Conservation (phyloP, 2,329 filamentous ascomycete species). For the Scopulariopsis brevicaulis region DNA sequence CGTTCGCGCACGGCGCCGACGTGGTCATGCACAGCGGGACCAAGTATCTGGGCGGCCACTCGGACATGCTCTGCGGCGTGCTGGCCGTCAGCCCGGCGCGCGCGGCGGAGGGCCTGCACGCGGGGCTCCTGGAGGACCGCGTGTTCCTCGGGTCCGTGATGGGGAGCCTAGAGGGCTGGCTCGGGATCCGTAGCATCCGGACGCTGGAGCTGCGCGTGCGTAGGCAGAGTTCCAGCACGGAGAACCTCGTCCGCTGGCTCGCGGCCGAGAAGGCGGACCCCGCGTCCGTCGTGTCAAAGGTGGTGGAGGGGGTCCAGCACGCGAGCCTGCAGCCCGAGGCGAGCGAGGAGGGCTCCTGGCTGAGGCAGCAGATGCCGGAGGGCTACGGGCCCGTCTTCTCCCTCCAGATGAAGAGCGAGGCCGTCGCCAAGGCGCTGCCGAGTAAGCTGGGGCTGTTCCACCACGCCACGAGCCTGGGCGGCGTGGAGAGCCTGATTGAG, state of each 20-base stretch:
- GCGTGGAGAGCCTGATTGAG: constrained; percentile 92
- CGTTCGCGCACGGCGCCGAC: constrained; percentile 72
- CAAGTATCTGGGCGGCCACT: constrained; percentile 95
- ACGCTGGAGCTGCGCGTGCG: constrained; percentile 76
- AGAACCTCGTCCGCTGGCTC: constrained; percentile 62
- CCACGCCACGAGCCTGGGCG: constrained; percentile 87
- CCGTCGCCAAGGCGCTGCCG: constrained; percentile 57
- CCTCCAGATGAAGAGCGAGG: constrained; percentile 50
- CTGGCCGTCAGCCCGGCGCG: constrained; percentile 49
- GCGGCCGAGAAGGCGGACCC: constrained; percentile 28
- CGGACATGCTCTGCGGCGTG: constrained; percentile 83
- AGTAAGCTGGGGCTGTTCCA: constrained; percentile 76
- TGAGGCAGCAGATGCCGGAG: constrained; percentile 78
- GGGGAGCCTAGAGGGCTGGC: constrained; percentile 85
- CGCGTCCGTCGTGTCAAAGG: constrained; percentile 18
- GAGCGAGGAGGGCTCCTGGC: constrained; percentile 51
- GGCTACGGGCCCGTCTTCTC: constrained; percentile 87
- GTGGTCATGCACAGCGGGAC: constrained; percentile 86
- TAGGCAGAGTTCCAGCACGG: constrained; percentile 63
- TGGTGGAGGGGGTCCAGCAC: constrained; percentile 57
- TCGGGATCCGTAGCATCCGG: constrained; percentile 75
- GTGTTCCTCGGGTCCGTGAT: constrained; percentile 73
- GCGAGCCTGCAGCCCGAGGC: constrained; percentile 65
- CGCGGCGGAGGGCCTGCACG: constrained; percentile 42
- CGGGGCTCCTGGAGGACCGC: constrained; percentile 53